Percentiles rank a stretch among this genome's conserved stretches.
Conservation (phyloP, 257 asterid species). For the Schizonepeta tenuifolia region DNA sequence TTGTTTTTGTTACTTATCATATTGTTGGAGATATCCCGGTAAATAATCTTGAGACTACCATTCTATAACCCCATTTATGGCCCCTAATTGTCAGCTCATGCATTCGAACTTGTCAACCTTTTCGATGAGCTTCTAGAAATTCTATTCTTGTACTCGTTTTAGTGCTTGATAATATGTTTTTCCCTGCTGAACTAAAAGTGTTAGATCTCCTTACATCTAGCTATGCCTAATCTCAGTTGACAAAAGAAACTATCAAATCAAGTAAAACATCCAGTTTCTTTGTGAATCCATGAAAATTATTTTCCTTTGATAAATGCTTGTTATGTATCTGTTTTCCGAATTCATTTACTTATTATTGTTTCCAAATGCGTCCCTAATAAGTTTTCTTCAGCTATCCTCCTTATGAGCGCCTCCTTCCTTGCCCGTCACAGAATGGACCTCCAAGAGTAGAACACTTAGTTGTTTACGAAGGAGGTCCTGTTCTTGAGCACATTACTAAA, state of each 20-base stretch:
- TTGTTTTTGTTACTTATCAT: not conserved
- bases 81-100: conserved; percentile 3
- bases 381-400: conserved; percentile 57
- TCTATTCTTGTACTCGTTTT: too few relatives aligned
- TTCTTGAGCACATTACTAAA: conserved; percentile 61
- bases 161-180: not conserved
- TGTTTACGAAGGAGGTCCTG: conserved; percentile 81
- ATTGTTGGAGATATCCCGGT: not conserved
- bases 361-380: not conserved
- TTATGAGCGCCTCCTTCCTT: conserved; percentile 83
- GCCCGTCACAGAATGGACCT: conserved; percentile 74
- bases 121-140: not conserved
- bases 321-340: conserved; percentile 2
- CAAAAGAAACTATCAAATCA: not conserved
- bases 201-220: not conserved
- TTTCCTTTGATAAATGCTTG: conserved; percentile 14
- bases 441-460: conserved; percentile 92
- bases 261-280: conserved; percentile 1
- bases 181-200: not conserved
- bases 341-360: conserved; percentile 11
- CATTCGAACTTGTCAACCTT: not conserved
- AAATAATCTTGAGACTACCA: not conserved
- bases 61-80: not conserved
- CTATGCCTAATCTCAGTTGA: not conserved
- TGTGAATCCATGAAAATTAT: not conserved